A percentile compares a stretch with the other conserved stretches of the same genome.
phyloP scores from a whole-genome alignment of 2,329 filamentous ascomycete genomes.

The Torrubiella hemipterigena region DNA sequence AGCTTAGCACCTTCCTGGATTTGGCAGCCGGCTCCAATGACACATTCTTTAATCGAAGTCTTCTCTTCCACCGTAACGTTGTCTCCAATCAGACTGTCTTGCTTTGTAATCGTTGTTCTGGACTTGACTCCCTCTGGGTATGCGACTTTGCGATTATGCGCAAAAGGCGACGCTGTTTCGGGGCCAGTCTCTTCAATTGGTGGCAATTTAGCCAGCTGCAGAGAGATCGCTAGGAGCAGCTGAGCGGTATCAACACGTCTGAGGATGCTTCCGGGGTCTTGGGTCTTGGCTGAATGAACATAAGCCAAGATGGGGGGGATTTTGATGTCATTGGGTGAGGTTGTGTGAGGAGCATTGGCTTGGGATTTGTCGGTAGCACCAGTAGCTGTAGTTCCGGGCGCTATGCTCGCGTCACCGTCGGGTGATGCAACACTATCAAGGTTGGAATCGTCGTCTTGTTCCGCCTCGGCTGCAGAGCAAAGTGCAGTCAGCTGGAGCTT shows the following conservation, averaged over 20 bases:
- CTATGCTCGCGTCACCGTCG: constrained; percentile 6
- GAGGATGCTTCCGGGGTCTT: constrained; percentile 49
- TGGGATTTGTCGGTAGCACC: not conserved
- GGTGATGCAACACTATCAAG: constrained; percentile 16
- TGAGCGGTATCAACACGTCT: constrained; percentile 81
- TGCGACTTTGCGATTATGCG: constrained; percentile 68
- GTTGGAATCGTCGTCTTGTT: constrained; percentile 23
- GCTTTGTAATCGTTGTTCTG: constrained; percentile 68
- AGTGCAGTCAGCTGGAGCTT: constrained; percentile 65
- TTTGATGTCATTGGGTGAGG: constrained; percentile 4
- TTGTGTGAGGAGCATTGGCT: not conserved
- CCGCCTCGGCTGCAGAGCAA: constrained; percentile 25
- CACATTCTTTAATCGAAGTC: constrained; percentile 81
- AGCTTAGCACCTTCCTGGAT: constrained; percentile 79
- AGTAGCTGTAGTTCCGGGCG: not conserved
- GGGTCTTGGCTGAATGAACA: constrained; percentile 49
- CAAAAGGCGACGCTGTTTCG: constrained; percentile 55
- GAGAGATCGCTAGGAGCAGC: constrained; percentile 67
- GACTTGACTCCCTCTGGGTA: constrained; percentile 72
- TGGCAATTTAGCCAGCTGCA: constrained; percentile 78
- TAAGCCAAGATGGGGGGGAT: constrained; percentile 73
- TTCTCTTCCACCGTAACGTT: constrained; percentile 86
- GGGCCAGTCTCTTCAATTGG: constrained; percentile 51
- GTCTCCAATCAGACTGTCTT: constrained; percentile 73
- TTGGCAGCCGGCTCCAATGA: constrained; percentile 78